A percentile compares a stretch with the other conserved stretches of the same genome.
These are phyloP conservation scores for Petasospora rhodanensis DNA, from an alignment of 1,139 yeast species.

Conservation along the genomic window DNA sequence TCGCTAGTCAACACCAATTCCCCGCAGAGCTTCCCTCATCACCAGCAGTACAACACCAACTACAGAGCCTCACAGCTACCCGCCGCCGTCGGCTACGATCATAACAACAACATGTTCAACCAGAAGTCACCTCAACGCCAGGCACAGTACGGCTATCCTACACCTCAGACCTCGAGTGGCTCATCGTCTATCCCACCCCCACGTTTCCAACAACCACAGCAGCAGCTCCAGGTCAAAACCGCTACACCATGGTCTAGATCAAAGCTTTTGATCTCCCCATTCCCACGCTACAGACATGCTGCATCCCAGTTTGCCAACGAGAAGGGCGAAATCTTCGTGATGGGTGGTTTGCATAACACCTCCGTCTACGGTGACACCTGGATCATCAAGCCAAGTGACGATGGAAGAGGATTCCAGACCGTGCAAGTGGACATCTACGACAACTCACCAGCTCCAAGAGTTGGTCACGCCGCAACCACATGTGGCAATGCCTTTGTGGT, in stretches of 20 bases:
- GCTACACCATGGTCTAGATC: conserved; percentile 73
- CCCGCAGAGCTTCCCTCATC: too few species aligned
- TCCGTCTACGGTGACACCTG: conserved; percentile 94
- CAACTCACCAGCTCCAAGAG: conserved; percentile 88
- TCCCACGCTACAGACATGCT: conserved; percentile 92
- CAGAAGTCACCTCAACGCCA: conserved; percentile 23
- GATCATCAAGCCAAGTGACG: conserved; percentile 54
- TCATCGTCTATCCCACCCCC: conserved; percentile 6
- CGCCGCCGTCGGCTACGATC: conserved; percentile 18
- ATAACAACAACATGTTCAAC: conserved; percentile 21
- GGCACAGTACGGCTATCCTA: background rate
- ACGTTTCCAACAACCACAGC: conserved; percentile 8
- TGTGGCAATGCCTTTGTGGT: conserved; percentile 94
- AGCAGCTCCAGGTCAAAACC: conserved; percentile 7
- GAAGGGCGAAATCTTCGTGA: conserved; percentile 76
- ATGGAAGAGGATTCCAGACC: conserved; percentile 28
- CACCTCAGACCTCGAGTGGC: too few species aligned
- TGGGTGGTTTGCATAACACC: conserved; percentile 94
- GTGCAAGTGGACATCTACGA: conserved; percentile 58
- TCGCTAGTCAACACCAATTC: conserved; percentile 4
- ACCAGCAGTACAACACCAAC: too few species aligned
- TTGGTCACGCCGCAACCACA: conserved; percentile 89
- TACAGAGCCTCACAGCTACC: too few species aligned
- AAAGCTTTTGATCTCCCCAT: conserved; percentile 72
- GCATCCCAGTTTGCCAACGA: conserved; percentile 75